A percentile compares a stretch with the other conserved stretches of the same genome.
Conservation (phyloP, 495 filamentous ascomycete species). For the Aspergillus leporis region DNA sequence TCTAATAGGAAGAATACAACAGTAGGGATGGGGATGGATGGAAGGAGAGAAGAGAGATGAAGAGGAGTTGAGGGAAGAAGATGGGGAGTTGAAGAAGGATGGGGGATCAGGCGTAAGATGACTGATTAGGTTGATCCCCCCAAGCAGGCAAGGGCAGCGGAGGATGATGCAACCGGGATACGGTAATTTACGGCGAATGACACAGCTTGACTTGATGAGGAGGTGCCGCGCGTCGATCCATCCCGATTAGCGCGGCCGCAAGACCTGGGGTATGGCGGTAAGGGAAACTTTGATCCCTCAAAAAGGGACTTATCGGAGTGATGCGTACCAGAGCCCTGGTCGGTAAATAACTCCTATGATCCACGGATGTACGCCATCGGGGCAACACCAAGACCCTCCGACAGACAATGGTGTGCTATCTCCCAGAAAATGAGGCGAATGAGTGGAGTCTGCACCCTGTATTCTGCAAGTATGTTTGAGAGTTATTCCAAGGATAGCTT, state of each 20-base stretch:
- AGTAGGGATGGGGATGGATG: conserved; percentile 22
- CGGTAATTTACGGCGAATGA: conserved; percentile 32
- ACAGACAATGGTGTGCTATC: background rate
- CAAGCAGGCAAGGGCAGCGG: conserved; percentile 26
- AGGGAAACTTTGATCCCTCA: background rate
- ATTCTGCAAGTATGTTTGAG: conserved; percentile 5
- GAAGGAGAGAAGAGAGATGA: conserved; percentile 20
- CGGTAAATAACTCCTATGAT: background rate
- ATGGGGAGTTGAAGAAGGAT: conserved; percentile 39
- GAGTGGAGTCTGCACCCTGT: conserved; percentile 12
- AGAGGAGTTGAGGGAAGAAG: conserved; percentile 33
- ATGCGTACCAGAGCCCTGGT: background rate
- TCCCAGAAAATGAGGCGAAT: conserved; percentile 9
- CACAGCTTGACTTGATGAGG: conserved; percentile 22
- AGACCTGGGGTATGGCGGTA: conserved; percentile 21
- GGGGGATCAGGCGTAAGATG: conserved; percentile 38
- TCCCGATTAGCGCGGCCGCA: conserved; percentile 21
- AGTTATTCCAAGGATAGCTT: conserved; percentile 4
- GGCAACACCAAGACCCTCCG: background rate
- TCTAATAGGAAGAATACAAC: conserved; percentile 27
- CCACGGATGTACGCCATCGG: background rate
- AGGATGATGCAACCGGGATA: conserved; percentile 47
- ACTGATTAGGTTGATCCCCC: conserved; percentile 24
- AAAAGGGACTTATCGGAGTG: background rate
- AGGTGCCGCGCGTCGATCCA: conserved; percentile 28